These are phyloP conservation scores for Boletus sp. DNA, from an alignment of 768 basidiomycete genomes.

Conservation along the genomic window DNA sequence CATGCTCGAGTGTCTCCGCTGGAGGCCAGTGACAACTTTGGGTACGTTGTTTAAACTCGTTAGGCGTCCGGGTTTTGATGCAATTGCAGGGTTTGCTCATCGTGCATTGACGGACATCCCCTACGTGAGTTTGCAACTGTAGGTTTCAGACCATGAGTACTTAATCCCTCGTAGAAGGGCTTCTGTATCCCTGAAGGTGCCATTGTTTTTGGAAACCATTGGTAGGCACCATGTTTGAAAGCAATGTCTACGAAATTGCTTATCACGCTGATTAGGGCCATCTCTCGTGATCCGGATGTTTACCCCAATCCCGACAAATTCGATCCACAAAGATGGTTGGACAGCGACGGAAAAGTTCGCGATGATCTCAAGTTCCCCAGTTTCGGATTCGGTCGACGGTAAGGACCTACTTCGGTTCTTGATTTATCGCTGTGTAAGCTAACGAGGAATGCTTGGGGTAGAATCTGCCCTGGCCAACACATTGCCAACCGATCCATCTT, in stretches of 20 bases:
- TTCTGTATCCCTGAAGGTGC: slow-evolving; percentile 37
- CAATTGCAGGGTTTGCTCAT: slow-evolving; percentile 52
- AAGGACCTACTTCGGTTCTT: neutral
- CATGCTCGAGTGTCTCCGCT: slow-evolving; percentile 39
- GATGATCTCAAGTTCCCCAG: slow-evolving; percentile 51
- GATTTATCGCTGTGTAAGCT: neutral
- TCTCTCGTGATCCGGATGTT: slow-evolving; percentile 53
- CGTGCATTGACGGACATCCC: slow-evolving; percentile 60
- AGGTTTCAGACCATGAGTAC: neutral
- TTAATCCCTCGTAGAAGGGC: slow-evolving; percentile 26
- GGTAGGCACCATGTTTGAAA: slow-evolving; percentile 16
- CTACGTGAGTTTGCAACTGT: slow-evolving; percentile 41
- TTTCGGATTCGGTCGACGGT: slow-evolving; percentile 55
- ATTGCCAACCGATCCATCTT: slow-evolving; percentile 61
- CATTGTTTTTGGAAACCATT: slow-evolving; percentile 36
- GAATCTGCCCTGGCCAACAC: slow-evolving; percentile 66
- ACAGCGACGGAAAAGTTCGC: slow-evolving; percentile 36
- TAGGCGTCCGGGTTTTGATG: neutral
- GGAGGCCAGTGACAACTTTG: slow-evolving; percentile 38
- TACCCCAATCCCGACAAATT: slow-evolving; percentile 61
- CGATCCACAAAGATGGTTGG: slow-evolving; percentile 56
- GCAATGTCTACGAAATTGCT: neutral
- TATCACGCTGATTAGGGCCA: slow-evolving; percentile 35
- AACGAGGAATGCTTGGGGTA: slow-evolving; percentile 12
- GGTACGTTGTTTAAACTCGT: slow-evolving; percentile 15